These are phyloP conservation scores for Lachnum nothofagi DNA, from an alignment of 2,329 filamentous ascomycete genomes.

Conservation along the genomic window DNA sequence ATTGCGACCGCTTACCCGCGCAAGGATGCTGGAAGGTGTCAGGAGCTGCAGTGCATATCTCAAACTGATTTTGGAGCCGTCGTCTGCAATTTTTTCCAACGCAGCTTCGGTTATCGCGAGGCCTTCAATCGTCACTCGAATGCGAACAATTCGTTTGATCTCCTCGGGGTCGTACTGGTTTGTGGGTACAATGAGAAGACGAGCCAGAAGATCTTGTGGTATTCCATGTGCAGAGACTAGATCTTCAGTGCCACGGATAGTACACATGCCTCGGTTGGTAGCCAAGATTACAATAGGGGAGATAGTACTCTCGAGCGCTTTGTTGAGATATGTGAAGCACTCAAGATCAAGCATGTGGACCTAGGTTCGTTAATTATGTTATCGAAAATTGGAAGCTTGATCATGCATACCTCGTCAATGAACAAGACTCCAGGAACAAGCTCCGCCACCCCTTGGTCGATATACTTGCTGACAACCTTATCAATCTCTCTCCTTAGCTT, in stretches of 20 bases:
- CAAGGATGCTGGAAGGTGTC: constrained; percentile 64
- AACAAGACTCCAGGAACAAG: constrained; percentile 97
- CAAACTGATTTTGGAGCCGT: constrained; percentile 84
- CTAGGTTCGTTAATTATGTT: constrained; percentile 41
- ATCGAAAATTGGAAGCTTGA: background rate
- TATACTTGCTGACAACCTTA: constrained; percentile 98
- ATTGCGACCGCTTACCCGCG: constrained; percentile 72
- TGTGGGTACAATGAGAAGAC: constrained; percentile 92
- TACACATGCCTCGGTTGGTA: constrained; percentile 90
- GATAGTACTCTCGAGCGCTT: constrained; percentile 90
- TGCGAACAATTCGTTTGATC: constrained; percentile 85
- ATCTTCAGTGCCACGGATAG: constrained; percentile 80
- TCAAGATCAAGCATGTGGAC: constrained; percentile 99
- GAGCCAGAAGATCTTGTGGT: constrained; percentile 85
- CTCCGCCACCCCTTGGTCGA: constrained; percentile 95
- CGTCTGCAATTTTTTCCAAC: constrained; percentile 77
- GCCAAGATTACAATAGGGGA: constrained; percentile 96
- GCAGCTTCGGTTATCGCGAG: constrained; percentile 76
- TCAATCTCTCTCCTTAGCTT: constrained; percentile 95
- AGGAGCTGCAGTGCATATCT: constrained; percentile 90
- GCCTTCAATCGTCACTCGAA: constrained; percentile 76
- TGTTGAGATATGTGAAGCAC: constrained; percentile 98
- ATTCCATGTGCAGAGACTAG: constrained; percentile 87
- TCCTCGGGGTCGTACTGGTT: constrained; percentile 82
- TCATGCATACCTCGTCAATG: constrained; percentile 79